Percentiles rank a stretch among this genome's conserved stretches.
Evolutionary conservation across 495 filamentous ascomycete genomes (phyloP).

Genomic region (Lichenothelia convexa): DNA sequence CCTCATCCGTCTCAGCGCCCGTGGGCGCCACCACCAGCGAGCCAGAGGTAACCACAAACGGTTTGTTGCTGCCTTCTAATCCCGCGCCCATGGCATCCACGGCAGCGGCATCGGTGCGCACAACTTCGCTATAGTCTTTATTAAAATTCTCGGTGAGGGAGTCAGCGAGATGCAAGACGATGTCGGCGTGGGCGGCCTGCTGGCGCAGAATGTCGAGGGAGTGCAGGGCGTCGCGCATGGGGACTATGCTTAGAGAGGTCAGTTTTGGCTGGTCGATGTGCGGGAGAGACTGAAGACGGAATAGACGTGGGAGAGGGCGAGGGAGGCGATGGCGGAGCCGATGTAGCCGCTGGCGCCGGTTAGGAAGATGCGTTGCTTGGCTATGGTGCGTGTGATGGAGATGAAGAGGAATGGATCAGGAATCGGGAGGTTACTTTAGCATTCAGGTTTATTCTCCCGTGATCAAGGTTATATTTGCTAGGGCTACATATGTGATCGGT

Average conservation of each 20-base stretch:
- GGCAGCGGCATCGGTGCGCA: constrained; percentile 13
- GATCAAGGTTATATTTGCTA: no score
- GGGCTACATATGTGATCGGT: no score
- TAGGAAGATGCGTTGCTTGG: constrained; percentile 27
- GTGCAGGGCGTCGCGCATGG: constrained; percentile 20
- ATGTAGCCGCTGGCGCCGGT: constrained; percentile 28
- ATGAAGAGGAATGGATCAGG: no score
- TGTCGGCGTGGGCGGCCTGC: constrained; percentile 19
- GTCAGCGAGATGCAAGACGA: constrained; percentile 23
- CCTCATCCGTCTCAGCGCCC: constrained; percentile 21
- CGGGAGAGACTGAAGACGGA: constrained; percentile 22
- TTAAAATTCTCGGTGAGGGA: constrained; percentile 5
- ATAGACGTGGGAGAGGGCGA: constrained; percentile 21
- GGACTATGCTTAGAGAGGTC: constrained; percentile 16
- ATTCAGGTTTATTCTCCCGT: no score
- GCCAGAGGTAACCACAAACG: constrained; percentile 21
- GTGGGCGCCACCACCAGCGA: constrained; percentile 14
- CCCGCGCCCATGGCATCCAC: constrained; percentile 21
- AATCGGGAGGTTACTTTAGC: no score
- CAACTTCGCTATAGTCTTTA: constrained; percentile 5
- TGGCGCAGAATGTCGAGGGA: constrained; percentile 17
- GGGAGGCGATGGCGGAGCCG: constrained; percentile 16
- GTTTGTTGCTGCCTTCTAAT: constrained; percentile 17
- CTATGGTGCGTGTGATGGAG: no score
- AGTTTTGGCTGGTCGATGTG: constrained; percentile 16